A percentile compares a stretch with the other conserved stretches of the same genome.
These are phyloP conservation scores for Aspergillus fijiensis DNA, from an alignment of 2,329 filamentous ascomycete genomes.

Conservation along the genomic window DNA sequence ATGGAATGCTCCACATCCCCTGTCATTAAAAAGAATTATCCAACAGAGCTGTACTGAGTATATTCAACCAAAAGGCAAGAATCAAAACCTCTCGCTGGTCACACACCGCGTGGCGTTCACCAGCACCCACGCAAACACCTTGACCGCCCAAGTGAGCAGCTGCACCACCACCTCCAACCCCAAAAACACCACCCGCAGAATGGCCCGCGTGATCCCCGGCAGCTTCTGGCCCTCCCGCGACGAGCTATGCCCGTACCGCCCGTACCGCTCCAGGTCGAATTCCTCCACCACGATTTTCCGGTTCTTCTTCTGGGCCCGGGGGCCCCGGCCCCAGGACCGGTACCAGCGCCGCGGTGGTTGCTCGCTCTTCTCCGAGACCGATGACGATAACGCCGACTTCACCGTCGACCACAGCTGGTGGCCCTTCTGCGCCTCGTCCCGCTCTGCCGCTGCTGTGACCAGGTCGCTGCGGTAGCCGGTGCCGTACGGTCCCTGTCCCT, in stretches of 20 bases:
- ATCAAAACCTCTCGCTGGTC: conserved; percentile 44
- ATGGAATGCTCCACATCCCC: not conserved
- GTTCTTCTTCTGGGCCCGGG: conserved; percentile 16
- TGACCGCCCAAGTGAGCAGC: conserved; percentile 39
- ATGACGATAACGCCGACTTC: conserved; percentile 21
- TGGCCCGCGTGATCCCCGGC: conserved; percentile 36
- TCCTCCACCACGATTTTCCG: conserved; percentile 39
- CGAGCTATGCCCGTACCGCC: conserved; percentile 38
- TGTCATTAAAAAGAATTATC: not conserved
- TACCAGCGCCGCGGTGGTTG: conserved; percentile 16
- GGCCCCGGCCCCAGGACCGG: conserved; percentile 17
- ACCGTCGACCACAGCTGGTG: conserved; percentile 37
- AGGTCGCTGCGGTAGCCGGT: conserved; percentile 31
- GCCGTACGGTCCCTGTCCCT: not conserved
- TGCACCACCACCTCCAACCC: conserved; percentile 40
- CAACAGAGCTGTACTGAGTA: not conserved
- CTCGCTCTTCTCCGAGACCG: conserved; percentile 13
- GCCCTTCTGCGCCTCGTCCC: conserved; percentile 43
- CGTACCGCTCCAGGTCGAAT: conserved; percentile 48
- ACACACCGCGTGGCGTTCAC: conserved; percentile 40
- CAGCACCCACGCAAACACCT: conserved; percentile 43
- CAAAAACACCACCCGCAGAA: conserved; percentile 41
- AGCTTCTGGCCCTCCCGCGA: conserved; percentile 41
- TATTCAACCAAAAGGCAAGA: too few species aligned
- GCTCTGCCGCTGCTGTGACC: conserved; percentile 42